Base-by-base conservation (phyloP, 805 yeast species). In the Jamesozyma jinghongensis region DNA sequence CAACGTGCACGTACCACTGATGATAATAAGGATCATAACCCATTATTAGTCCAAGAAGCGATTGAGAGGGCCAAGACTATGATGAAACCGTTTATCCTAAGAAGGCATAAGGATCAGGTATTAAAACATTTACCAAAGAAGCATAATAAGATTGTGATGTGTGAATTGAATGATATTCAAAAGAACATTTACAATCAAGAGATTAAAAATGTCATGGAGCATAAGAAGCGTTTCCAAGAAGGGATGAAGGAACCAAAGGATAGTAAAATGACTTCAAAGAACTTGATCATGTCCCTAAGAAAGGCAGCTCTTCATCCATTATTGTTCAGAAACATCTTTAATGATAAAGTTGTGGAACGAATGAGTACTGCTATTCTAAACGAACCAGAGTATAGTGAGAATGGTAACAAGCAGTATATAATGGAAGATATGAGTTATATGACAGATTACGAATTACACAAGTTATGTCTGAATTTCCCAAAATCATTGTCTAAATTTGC, bases 1-100 rank as follows among this genome's bases (percentile, higher is more conserved):
- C 95, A 88, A 63, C 81, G 80, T 59, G 90, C 87, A 3, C 79
- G 78, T 39, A 84, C 95, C 1, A 72, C 75, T 13, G 67, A 66
- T 40, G 65, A 66, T 8, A 71, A 73, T 33, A 64, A 66, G 16
- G 68, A 66, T 40, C 81, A 75, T 55, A 84, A 85, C 50, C 95
- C 95, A 2, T 69, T 92, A 33, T 66, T 92, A 32, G 85, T 97
- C 0, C 83, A 81, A 49, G 94, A 90, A 63, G 94, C 98, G 0
- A 87, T 92, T 46, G 73, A 79, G 27, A 84, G 87, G 56, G 99
- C 99, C 3, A 86, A 85, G 59, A 82, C 92, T 4, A 90, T 92
- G 97, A 90, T 92, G 97, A 83, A 94, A 2, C 99, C 99, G 3
- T 92, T 92, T 66, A 90, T 92, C 7, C 67, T 92, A 53, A 74